A percentile compares a stretch with the other conserved stretches of the same genome.
phyloP scores from a whole-genome alignment of 768 basidiomycete species.

The Fistulinella prunicolor region DNA sequence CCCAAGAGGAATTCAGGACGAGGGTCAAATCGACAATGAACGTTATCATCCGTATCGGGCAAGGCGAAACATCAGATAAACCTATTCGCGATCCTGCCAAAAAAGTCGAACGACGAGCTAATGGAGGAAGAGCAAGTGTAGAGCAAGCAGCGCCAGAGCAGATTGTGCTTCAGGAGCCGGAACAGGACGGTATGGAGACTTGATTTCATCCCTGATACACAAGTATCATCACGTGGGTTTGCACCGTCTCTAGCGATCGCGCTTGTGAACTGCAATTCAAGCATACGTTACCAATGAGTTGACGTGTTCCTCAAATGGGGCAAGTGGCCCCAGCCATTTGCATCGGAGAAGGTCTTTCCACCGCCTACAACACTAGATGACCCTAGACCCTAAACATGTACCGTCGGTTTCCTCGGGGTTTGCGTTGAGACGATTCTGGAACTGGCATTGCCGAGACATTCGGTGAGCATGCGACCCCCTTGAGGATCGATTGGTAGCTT shows the following conservation, averaged over 20 bases:
- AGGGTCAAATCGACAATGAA: slow-evolving; percentile 70
- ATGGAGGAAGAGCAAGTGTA: slow-evolving; percentile 7
- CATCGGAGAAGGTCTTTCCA: not conserved
- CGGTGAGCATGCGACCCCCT: slow-evolving; percentile 3
- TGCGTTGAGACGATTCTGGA: not conserved
- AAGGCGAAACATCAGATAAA: slow-evolving; percentile 43
- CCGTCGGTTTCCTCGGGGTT: not conserved
- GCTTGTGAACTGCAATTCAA: not conserved
- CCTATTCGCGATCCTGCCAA: slow-evolving; percentile 5
- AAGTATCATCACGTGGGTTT: not conserved
- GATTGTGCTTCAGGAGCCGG: slow-evolving; percentile 41
- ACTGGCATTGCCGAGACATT: slow-evolving; percentile 1
- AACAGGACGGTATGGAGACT: slow-evolving; percentile 42
- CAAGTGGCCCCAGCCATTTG: not conserved
- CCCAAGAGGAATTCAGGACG: slow-evolving; percentile 53
- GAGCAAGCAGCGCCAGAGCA: slow-evolving; percentile 15
- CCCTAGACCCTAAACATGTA: not conserved
- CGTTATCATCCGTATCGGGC: slow-evolving; percentile 58
- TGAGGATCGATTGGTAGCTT: slow-evolving; percentile 1
- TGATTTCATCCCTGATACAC: slow-evolving; percentile 8
- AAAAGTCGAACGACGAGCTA: slow-evolving; percentile 7
- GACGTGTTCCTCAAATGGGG: not conserved
- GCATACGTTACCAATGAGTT: not conserved
- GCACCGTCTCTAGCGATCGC: not conserved
- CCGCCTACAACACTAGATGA: not conserved